These are phyloP conservation scores for Silene conica DNA, from an alignment of 148 eudicot species.

Conservation along the genomic window DNA sequence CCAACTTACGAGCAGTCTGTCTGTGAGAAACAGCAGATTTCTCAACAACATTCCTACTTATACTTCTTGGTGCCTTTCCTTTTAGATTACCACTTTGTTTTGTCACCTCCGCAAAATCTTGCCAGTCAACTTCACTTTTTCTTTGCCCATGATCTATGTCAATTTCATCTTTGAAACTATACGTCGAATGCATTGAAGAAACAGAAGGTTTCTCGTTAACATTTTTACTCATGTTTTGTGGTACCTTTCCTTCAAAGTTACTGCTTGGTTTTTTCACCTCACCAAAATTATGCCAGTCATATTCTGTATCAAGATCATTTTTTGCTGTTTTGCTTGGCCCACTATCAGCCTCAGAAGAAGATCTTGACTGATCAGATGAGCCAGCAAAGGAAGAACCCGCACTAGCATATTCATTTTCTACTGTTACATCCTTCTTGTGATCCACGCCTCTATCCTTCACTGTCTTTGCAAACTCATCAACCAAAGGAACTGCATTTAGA, in stretches of 20 bases:
- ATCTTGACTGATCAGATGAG: slow-evolving; percentile 35
- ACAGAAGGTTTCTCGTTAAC: slow-evolving; percentile 20
- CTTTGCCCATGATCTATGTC: slow-evolving; percentile 5
- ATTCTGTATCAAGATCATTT: slow-evolving; percentile 1
- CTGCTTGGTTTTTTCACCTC: slow-evolving; percentile 19
- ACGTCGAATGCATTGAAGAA: slow-evolving; percentile 15
- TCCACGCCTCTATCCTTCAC: slow-evolving; percentile 21
- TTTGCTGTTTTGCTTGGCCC: slow-evolving; percentile 4
- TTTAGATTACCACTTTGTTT: slow-evolving; percentile 7
- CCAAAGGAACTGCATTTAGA: slow-evolving; percentile 22
- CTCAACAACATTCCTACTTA: slow-evolving; percentile 12
- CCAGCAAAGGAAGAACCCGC: slow-evolving; percentile 46
- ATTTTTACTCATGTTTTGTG: slow-evolving; percentile 17
- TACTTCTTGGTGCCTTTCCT: slow-evolving; percentile 18
- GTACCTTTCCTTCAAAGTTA: slow-evolving; percentile 10
- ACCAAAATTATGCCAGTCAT: slow-evolving; percentile 22
- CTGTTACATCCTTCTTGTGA: slow-evolving; percentile 27
- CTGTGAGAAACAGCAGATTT: slow-evolving; percentile 23
- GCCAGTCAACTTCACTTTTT: slow-evolving; percentile 24
- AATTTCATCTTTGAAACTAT: slow-evolving; percentile 12
- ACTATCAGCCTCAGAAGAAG: slow-evolving; percentile 30
- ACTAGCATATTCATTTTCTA: slow-evolving; percentile 37
- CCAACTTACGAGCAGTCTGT: slow-evolving; percentile 15
- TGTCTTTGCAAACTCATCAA: slow-evolving; percentile 26
- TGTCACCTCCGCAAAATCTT: slow-evolving; percentile 21